phyloP scores from a whole-genome alignment of 2,329 filamentous ascomycete species.

The Botryotinia narcissicola region DNA sequence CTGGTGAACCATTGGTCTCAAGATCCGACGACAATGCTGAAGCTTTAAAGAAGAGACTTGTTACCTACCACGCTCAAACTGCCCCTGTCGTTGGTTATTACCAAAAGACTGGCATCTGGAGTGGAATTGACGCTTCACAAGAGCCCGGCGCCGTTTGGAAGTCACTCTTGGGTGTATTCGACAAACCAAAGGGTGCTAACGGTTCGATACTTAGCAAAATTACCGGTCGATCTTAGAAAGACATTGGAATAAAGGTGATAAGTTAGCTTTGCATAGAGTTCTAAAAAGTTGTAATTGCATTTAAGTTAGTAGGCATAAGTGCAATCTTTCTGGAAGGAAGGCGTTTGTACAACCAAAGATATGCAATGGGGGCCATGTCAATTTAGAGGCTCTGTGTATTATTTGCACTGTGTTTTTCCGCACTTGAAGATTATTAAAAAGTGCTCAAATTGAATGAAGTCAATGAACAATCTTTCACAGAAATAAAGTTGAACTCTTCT shows the following conservation, averaged over 20 bases:
- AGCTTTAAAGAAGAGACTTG: slow-evolving; percentile 89
- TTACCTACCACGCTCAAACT: slow-evolving; percentile 93
- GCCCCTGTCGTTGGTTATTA: slow-evolving; percentile 92
- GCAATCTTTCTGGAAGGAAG: slow-evolving; percentile 28
- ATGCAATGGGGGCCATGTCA: slow-evolving; percentile 30
- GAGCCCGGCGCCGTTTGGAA: slow-evolving; percentile 96
- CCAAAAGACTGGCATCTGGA: slow-evolving; percentile 97
- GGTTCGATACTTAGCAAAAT: slow-evolving; percentile 39
- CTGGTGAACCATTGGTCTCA: slow-evolving; percentile 94
- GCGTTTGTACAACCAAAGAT: slow-evolving; percentile 34
- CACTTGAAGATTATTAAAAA: slow-evolving; percentile 25
- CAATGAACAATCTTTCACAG: background rate
- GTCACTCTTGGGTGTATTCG: slow-evolving; percentile 81
- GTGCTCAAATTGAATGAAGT: slow-evolving; percentile 11
- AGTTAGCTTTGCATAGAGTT: slow-evolving; percentile 35
- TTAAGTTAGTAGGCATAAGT: slow-evolving; percentile 29
- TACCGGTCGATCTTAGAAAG: slow-evolving; percentile 32
- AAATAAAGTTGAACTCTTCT: background rate
- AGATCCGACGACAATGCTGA: slow-evolving; percentile 96
- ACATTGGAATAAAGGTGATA: slow-evolving; percentile 10
- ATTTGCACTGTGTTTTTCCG: slow-evolving; percentile 29
- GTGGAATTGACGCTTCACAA: slow-evolving; percentile 91
- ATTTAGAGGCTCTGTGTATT: slow-evolving; percentile 33
- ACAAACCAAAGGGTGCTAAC: slow-evolving; percentile 48
- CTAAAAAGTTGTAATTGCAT: slow-evolving; percentile 29